Evolutionary conservation across 2,329 filamentous ascomycete genomes (phyloP).

Genomic region (Harringtonia lauricola): DNA sequence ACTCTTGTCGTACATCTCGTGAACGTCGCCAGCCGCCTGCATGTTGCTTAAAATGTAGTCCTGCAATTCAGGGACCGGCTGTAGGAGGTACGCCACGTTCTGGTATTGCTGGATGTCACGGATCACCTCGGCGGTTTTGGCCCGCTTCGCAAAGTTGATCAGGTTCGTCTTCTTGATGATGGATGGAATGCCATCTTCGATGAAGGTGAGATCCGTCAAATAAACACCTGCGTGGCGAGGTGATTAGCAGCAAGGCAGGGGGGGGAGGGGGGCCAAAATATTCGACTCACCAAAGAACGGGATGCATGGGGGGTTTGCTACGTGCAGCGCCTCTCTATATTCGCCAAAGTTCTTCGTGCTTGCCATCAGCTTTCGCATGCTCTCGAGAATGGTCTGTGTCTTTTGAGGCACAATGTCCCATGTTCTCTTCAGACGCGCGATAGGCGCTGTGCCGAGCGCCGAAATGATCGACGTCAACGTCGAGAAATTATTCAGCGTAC

Average conservation of each 20-base stretch:
- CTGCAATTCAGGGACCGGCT: constrained; percentile 82
- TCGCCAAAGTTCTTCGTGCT: constrained; percentile 98
- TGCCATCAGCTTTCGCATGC: constrained; percentile 89
- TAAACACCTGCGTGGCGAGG: constrained; percentile 62
- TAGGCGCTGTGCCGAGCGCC: constrained; percentile 85
- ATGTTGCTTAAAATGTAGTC: constrained; percentile 96
- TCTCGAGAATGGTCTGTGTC: constrained; percentile 69
- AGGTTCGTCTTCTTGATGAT: constrained; percentile 92
- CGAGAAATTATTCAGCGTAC: constrained; percentile 88
- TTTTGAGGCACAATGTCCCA: constrained; percentile 90
- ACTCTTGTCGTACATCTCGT: constrained; percentile 99
- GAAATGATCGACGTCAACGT: constrained; percentile 97
- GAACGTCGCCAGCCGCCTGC: constrained; percentile 88
- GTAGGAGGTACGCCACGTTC: constrained; percentile 88
- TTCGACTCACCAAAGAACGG: constrained; percentile 76
- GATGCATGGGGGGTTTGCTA: constrained; percentile 91
- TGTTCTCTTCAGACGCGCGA: constrained; percentile 83
- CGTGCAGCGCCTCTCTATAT: constrained; percentile 86
- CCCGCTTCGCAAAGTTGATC: constrained; percentile 97
- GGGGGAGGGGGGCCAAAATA: neutral
- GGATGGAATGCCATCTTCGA: constrained; percentile 91
- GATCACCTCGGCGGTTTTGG: constrained; percentile 96
- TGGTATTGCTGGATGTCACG: constrained; percentile 98
- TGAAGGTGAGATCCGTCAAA: constrained; percentile 93
- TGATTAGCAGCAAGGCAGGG: constrained; percentile 5